Conservation (phyloP, 345 rosid species). For the Arabidopsis suecica region DNA sequence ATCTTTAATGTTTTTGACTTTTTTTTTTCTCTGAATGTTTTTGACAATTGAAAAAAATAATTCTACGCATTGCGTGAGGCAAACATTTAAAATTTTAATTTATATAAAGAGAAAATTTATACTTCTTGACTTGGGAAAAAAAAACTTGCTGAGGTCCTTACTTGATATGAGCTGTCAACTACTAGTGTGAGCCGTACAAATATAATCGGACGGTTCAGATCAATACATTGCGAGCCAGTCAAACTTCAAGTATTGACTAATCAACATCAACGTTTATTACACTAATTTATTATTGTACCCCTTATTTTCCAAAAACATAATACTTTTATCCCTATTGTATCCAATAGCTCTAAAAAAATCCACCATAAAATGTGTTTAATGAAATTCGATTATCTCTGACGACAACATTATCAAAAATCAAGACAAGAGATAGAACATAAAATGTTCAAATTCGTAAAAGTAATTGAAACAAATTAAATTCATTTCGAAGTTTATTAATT, state of each 20-base stretch:
- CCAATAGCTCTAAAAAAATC: neutral
- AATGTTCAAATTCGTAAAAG: neutral
- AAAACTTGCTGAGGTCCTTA: neutral
- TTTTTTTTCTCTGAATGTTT: neutral
- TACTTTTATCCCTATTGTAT: neutral
- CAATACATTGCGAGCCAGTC: conserved; percentile 25
- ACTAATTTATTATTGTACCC: neutral
- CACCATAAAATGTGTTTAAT: neutral
- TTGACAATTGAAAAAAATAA: neutral
- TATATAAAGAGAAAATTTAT: neutral
- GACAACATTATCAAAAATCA: neutral
- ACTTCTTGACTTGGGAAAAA: conserved; percentile 14
- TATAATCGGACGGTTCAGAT: conserved; percentile 31
- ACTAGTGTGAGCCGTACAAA: neutral
- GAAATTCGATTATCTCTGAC: neutral
- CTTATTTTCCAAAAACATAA: neutral
- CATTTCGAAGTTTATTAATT: neutral
- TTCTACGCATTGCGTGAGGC: neutral
- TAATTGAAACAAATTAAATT: neutral
- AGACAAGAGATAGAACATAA: neutral
- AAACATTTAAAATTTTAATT: neutral
- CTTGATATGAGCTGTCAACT: conserved; percentile 28
- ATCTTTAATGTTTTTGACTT: neutral
- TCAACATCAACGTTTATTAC: conserved; percentile 1
- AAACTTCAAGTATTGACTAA: conserved; percentile 37